Evolutionary conservation across 495 filamentous ascomycete genomes (phyloP).

Genomic region (Ramalina intermedia): DNA sequence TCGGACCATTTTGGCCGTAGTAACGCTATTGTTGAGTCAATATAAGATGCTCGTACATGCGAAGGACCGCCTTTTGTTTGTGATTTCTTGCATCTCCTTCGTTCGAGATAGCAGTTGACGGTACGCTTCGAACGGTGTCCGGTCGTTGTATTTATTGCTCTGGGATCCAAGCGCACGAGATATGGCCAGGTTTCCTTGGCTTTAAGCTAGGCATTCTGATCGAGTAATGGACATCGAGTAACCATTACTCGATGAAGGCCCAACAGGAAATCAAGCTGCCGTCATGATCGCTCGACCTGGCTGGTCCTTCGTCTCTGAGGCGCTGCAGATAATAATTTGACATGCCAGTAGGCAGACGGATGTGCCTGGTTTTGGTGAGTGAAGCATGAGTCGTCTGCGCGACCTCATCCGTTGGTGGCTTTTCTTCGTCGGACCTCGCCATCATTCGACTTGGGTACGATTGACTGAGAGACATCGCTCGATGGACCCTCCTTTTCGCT

Average conservation of each 20-base stretch:
- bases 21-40: no score
- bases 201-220: slow-evolving; percentile 4
- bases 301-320: no score
- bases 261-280: neutral
- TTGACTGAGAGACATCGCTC: neutral
- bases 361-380: neutral
- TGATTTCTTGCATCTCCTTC: no score
- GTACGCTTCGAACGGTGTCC: no score
- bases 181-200: neutral
- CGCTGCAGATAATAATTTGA: no score
- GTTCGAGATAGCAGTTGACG: no score
- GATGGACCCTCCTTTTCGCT: neutral
- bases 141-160: neutral
- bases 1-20: no score
- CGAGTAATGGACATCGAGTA: slow-evolving; percentile 13
- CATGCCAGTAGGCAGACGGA: no score
- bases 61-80: no score
- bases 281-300: no score
- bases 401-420: neutral
- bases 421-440: neutral
- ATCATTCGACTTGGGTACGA: neutral
- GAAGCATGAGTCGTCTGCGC: neutral
- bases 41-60: no score
- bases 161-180: neutral
- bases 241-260: slow-evolving; percentile 15